Conservation (phyloP, 2,329 filamentous ascomycete species). For the Sporothrix phasma region DNA sequence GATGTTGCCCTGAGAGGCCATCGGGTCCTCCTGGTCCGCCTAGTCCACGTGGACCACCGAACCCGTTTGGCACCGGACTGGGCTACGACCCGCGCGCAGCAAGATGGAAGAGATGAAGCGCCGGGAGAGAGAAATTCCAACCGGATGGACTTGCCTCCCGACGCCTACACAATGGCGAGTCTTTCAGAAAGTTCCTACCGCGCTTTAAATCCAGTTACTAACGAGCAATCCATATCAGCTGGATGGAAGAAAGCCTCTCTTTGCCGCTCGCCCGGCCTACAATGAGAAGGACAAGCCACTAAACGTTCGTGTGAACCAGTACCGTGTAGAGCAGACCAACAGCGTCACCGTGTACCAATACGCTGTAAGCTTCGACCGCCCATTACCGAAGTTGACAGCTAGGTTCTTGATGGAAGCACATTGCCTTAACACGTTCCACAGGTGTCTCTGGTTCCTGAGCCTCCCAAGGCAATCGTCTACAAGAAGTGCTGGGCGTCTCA, state of each 20-base stretch:
- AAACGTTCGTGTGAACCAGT: constrained; percentile 42
- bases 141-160: constrained; percentile 48
- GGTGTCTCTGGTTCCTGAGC: constrained; percentile 54
- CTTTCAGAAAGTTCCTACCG: background rate
- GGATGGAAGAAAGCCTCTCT: constrained; percentile 23
- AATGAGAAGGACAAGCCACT: constrained; percentile 49
- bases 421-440: constrained; percentile 25
- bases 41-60: background rate
- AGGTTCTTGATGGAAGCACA: background rate
- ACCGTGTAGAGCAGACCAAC: constrained; percentile 16
- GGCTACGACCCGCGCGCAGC: constrained; percentile 37
- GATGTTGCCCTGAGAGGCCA: background rate
- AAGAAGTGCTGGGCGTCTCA: constrained; percentile 67
- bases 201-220: constrained; percentile 16
- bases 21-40: constrained; percentile 5
- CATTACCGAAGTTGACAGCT: background rate
- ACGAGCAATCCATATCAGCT: constrained; percentile 10
- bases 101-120: constrained; percentile 17
- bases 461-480: constrained; percentile 53
- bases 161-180: constrained; percentile 41
- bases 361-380: constrained; percentile 51
- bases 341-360: constrained; percentile 60
- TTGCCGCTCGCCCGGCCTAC: constrained; percentile 41
- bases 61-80: constrained; percentile 21
- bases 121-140: constrained; percentile 25